These are phyloP conservation scores for Pyrenopolyporus hunteri DNA, from an alignment of 495 filamentous ascomycete genomes.

Conservation along the genomic window DNA sequence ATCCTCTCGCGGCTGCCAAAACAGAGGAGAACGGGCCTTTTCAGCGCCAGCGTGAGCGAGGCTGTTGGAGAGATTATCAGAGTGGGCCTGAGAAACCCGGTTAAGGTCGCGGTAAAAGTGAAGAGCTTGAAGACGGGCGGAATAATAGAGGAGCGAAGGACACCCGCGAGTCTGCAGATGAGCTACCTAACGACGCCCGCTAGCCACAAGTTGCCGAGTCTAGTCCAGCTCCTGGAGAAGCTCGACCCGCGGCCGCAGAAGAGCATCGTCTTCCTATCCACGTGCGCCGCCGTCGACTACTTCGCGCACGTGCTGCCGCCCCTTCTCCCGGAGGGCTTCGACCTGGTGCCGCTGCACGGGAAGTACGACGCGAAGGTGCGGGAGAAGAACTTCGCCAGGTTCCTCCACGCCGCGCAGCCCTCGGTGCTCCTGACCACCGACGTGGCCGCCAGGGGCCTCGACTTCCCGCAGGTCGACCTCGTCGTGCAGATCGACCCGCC, in stretches of 20 bases:
- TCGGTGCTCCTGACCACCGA: slow-evolving; percentile 87
- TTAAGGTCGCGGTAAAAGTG: slow-evolving; percentile 91
- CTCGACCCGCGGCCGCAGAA: slow-evolving; percentile 77
- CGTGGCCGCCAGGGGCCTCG: slow-evolving; percentile 66
- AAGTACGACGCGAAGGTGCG: slow-evolving; percentile 82
- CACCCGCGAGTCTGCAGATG: slow-evolving; percentile 89
- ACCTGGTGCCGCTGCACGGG: slow-evolving; percentile 82
- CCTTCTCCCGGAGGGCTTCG: slow-evolving; percentile 66
- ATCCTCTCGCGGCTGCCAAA: slow-evolving; percentile 88
- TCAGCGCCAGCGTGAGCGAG: slow-evolving; percentile 91
- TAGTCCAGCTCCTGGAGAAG: slow-evolving; percentile 71
- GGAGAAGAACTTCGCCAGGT: slow-evolving; percentile 79
- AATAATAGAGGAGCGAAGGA: slow-evolving; percentile 80
- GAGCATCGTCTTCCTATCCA: slow-evolving; percentile 92
- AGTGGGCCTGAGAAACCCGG: slow-evolving; percentile 89
- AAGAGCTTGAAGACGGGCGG: slow-evolving; percentile 64
- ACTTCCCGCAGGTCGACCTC: slow-evolving; percentile 93
- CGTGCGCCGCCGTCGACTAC: slow-evolving; percentile 95
- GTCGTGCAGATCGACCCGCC: slow-evolving; percentile 93
- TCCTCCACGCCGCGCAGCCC: slow-evolving; percentile 70
- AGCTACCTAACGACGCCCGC: slow-evolving; percentile 78
- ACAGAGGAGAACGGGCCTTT: slow-evolving; percentile 89
- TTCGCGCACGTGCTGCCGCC: slow-evolving; percentile 76
- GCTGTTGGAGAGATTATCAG: slow-evolving; percentile 90
- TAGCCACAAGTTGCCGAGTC: slow-evolving; percentile 74